These are phyloP conservation scores for Lolium perenne DNA, from an alignment of 176 grass and related monocot species.

Conservation along the genomic window DNA sequence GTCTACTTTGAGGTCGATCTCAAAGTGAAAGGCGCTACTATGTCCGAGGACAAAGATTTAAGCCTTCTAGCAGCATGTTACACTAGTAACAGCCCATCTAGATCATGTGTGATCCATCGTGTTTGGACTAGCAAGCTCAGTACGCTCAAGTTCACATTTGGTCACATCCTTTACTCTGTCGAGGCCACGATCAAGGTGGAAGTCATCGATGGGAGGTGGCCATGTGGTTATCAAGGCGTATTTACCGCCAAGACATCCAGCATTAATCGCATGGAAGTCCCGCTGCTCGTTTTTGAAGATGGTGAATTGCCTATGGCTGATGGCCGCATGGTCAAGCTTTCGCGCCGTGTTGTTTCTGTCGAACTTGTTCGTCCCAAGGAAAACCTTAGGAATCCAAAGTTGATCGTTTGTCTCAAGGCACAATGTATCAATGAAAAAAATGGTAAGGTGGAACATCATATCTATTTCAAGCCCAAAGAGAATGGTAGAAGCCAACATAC, in stretches of 20 bases:
- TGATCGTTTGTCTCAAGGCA: too few species aligned
- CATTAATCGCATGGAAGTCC: neutral
- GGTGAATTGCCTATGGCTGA: neutral
- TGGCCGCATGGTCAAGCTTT: too few species aligned
- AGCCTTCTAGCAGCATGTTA: neutral
- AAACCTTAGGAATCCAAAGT: too few species aligned
- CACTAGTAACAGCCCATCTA: neutral
- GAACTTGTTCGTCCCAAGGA: neutral
- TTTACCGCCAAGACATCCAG: neutral
- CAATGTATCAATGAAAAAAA: too few species aligned
- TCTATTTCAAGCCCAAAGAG: too few species aligned
- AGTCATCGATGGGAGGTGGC: neutral
- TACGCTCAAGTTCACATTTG: neutral
- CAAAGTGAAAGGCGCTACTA: neutral
- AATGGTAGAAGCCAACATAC: too few species aligned
- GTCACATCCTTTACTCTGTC: neutral
- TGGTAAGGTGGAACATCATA: too few species aligned
- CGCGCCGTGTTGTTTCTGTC: neutral
- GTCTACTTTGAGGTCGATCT: neutral
- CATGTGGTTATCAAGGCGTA: neutral
- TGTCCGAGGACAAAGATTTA: neutral
- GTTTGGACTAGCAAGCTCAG: neutral
- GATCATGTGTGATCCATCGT: neutral
- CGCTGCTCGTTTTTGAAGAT: neutral
- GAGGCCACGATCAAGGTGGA: neutral